These are phyloP conservation scores for Zymoseptoria pseudotritici DNA, from an alignment of 2,329 filamentous ascomycete genomes.

Conservation along the genomic window DNA sequence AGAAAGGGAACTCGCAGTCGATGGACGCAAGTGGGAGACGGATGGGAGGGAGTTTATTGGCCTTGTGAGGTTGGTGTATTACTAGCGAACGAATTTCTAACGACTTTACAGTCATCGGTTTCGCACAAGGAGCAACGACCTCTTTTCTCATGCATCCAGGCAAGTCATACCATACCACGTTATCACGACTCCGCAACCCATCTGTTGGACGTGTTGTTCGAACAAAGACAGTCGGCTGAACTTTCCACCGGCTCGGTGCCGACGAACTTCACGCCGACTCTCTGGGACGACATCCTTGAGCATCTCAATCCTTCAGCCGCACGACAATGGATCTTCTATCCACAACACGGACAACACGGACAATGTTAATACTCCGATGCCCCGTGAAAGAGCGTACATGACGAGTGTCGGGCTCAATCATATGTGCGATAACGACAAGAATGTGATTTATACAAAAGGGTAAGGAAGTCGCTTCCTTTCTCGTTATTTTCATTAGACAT, in stretches of 20 bases:
- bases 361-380: background rate
- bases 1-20: constrained; percentile 8
- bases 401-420: background rate
- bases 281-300: background rate
- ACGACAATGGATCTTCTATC: background rate
- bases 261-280: background rate
- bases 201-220: background rate
- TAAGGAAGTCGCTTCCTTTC: background rate
- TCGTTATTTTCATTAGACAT: background rate
- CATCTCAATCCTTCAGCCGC: background rate
- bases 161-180: too few relatives aligned
- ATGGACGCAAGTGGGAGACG: constrained; percentile 1
- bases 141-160: too few relatives aligned
- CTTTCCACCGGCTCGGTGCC: background rate
- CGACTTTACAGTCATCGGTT: background rate
- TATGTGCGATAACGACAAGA: background rate
- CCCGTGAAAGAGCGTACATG: background rate
- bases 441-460: background rate
- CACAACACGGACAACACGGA: background rate
- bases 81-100: background rate
- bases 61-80: constrained; percentile 2
- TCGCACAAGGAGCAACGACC: background rate
- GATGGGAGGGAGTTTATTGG: constrained; percentile 13
- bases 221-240: background rate
- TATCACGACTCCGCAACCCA: background rate